Conservation (phyloP, 805 yeast genomes). For the Brettanomyces naardenensis region DNA sequence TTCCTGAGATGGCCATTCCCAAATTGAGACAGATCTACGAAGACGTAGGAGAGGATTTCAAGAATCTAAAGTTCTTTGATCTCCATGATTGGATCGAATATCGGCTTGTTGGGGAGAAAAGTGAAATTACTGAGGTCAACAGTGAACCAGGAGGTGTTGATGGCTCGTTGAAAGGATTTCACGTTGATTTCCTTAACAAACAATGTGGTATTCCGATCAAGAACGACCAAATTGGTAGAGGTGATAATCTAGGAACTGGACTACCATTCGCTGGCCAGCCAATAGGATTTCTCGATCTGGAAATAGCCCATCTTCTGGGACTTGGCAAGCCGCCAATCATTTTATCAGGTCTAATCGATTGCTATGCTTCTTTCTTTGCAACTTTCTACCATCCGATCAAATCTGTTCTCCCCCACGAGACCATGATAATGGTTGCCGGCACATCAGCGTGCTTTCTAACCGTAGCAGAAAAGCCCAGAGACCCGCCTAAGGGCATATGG, state of each 20-base stretch:
- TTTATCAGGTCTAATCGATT: conserved; percentile 49
- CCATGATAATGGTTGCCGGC: conserved; percentile 49
- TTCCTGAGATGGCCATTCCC: conserved; percentile 54
- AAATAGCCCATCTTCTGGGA: conserved; percentile 2
- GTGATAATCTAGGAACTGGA: conserved; percentile 14
- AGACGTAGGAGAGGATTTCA: conserved; percentile 11
- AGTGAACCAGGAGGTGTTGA: conserved; percentile 34
- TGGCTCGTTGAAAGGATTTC: conserved; percentile 53
- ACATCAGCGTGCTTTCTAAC: conserved; percentile 51
- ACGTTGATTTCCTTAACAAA: conserved; percentile 5
- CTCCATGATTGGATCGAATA: conserved; percentile 38
- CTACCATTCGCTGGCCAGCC: conserved; percentile 27
- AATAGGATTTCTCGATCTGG: conserved; percentile 15
- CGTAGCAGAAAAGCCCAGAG: conserved; percentile 14
- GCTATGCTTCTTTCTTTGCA: conserved; percentile 49
- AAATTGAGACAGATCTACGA: conserved; percentile 36
- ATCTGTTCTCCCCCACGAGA: conserved; percentile 6
- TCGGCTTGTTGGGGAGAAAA: conserved; percentile 14
- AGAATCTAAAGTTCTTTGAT: conserved; percentile 35
- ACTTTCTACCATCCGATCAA: conserved; percentile 2
- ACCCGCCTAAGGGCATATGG: conserved; percentile 41
- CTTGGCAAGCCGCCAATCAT: conserved; percentile 12
- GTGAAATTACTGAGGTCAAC: not conserved
- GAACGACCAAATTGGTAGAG: conserved; percentile 23
- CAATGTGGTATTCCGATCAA: conserved; percentile 8